These are phyloP conservation scores for Paramecium caudatum DNA, from an alignment of 73 alveolate species.

Conservation along the genomic window DNA sequence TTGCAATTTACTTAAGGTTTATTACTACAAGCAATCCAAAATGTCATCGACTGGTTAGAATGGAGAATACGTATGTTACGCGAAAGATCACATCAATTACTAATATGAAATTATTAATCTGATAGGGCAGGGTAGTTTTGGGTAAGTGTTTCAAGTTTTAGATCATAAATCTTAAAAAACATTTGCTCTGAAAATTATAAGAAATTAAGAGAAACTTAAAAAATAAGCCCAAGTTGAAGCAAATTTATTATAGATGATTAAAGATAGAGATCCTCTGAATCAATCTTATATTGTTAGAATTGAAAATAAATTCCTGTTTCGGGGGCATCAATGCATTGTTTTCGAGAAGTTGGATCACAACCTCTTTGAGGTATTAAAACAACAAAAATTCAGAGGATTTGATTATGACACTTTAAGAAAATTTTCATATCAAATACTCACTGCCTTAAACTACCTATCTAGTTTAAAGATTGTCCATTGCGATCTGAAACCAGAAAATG, in stretches of 20 bases:
- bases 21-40: neutral
- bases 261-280: conserved; percentile 83
- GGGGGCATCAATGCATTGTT: conserved; percentile 84
- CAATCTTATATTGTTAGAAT: conserved; percentile 79
- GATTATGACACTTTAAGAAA: conserved; percentile 79
- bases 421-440: conserved; percentile 83
- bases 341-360: conserved; percentile 86
- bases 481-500: conserved; percentile 92
- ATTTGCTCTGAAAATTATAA: conserved; percentile 92
- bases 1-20: too few relatives aligned
- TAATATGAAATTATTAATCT: conserved; percentile 91
- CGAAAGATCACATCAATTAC: conserved; percentile 91
- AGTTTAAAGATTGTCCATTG: conserved; percentile 86
- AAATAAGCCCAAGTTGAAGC: conserved; percentile 92
- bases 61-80: conserved; percentile 90
- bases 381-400: conserved; percentile 85
- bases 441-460: conserved; percentile 78
- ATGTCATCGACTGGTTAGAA: conserved; percentile 54
- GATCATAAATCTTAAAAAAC: conserved; percentile 92
- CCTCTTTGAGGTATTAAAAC: conserved; percentile 85
- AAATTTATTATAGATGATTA: conserved; percentile 81
- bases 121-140: conserved; percentile 96
- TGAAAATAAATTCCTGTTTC: conserved; percentile 77
- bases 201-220: conserved; percentile 91
- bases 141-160: conserved; percentile 92